Evolutionary conservation across 1,139 yeast genomes (phyloP).

Genomic region (Yamadazyma pseudoaaseri): DNA sequence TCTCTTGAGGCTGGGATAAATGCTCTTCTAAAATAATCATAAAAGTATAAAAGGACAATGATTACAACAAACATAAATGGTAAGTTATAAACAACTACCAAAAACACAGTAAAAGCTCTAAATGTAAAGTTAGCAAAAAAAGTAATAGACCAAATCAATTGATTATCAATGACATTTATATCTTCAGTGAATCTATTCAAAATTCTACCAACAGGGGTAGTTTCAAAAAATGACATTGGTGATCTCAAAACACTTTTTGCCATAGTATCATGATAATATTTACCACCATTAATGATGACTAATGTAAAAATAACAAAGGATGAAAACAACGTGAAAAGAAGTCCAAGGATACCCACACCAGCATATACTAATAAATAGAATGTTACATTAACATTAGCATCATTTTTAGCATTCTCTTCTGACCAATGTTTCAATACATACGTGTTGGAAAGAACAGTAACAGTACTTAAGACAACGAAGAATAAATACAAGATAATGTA

Average conservation of each 20-base stretch:
- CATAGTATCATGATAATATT: slow-evolving; percentile 37
- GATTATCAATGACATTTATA: slow-evolving; percentile 32
- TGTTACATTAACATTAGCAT: slow-evolving; percentile 23
- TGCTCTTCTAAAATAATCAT: slow-evolving; percentile 27
- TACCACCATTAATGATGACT: slow-evolving; percentile 33
- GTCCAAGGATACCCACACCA: slow-evolving; percentile 26
- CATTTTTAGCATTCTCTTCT: slow-evolving; percentile 26
- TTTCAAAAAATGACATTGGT: slow-evolving; percentile 46
- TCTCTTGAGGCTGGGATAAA: slow-evolving; percentile 40
- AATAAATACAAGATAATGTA: slow-evolving; percentile 26
- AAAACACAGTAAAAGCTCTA: slow-evolving; percentile 24
- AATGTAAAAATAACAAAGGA: slow-evolving; percentile 32
- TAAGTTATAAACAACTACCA: slow-evolving; percentile 29
- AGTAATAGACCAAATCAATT: slow-evolving; percentile 31
- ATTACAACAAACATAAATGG: slow-evolving; percentile 35
- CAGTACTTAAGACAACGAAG: slow-evolving; percentile 20
- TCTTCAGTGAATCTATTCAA: slow-evolving; percentile 42
- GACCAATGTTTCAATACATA: slow-evolving; percentile 41
- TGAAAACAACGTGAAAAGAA: slow-evolving; percentile 26
- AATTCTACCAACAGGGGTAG: slow-evolving; percentile 43
- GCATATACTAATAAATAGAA: slow-evolving; percentile 27
- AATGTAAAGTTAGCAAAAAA: slow-evolving; percentile 23
- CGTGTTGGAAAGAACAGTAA: slow-evolving; percentile 26
- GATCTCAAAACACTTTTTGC: slow-evolving; percentile 36
- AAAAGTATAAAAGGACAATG: slow-evolving; percentile 20